phyloP scores from a whole-genome alignment of 495 filamentous ascomycete genomes.

The Aspergillus carlsbadensis region DNA sequence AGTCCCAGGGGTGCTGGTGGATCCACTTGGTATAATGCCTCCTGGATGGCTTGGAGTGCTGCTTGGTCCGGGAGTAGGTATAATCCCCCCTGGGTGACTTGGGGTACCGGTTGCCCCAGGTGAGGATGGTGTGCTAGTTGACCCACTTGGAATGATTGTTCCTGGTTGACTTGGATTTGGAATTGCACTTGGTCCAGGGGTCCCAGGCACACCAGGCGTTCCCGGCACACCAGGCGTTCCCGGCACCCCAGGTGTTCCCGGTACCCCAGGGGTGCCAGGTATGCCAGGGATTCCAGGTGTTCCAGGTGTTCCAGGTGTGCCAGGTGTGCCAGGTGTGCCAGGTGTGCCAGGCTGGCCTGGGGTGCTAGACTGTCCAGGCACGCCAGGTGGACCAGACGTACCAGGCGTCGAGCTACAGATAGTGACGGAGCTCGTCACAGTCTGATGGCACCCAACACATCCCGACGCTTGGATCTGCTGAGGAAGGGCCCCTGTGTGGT shows the following conservation, averaged over 20 bases:
- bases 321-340: neutral
- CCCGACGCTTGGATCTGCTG: neutral
- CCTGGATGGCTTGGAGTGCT: too few species aligned
- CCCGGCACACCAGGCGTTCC: neutral
- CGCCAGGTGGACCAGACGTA: conserved; percentile 7
- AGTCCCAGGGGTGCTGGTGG: too few species aligned
- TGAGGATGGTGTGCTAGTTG: too few species aligned
- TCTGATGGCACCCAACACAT: conserved; percentile 4
- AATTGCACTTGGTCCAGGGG: neutral
- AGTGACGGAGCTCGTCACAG: conserved; percentile 5
- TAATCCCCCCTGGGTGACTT: too few species aligned
- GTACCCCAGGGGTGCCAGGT: neutral
- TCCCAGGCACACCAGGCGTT: neutral
- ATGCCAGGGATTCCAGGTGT: neutral
- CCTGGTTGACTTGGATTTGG: neutral
- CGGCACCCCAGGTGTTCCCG: conserved; percentile 3
- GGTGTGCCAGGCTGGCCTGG: too few species aligned
- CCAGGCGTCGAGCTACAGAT: conserved; percentile 5
- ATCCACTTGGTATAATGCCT: too few species aligned
- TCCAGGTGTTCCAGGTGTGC: neutral
- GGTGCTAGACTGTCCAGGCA: neutral
- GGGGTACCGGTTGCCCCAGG: too few species aligned
- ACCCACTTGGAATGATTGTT: too few species aligned
- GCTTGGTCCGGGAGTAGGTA: too few species aligned
- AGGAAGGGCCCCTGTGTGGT: conserved; percentile 9